phyloP scores from a whole-genome alignment of 441 rosid genomes.

The Raphanus hybrid region DNA sequence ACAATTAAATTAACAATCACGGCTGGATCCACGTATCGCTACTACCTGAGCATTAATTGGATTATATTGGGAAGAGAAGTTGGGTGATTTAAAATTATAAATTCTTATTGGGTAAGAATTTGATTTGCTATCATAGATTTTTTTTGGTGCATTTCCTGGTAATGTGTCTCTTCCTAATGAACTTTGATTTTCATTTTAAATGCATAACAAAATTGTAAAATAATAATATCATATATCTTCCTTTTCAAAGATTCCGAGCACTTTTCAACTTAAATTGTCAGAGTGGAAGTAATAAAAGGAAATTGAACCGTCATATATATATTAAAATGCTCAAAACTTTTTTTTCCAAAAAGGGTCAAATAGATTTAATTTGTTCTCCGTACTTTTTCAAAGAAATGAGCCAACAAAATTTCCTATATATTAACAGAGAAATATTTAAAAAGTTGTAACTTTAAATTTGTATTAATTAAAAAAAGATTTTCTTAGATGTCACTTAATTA shows the following conservation, averaged over 20 bases:
- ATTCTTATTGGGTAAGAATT: not conserved
- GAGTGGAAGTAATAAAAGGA: not conserved
- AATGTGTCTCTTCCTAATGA: conserved; percentile 8
- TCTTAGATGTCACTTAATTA: too few species aligned
- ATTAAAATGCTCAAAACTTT: not conserved
- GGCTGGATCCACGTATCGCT: conserved; percentile 23
- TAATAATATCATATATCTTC: not conserved
- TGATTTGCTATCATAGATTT: not conserved
- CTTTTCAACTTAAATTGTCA: not conserved
- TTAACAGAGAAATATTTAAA: too few species aligned
- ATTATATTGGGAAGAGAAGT: conserved; percentile 6
- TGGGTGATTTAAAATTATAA: not conserved
- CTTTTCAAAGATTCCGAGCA: not conserved
- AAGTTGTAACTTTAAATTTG: too few species aligned
- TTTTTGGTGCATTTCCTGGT: conserved; percentile 11
- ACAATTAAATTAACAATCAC: not conserved
- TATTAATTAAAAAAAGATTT: too few species aligned
- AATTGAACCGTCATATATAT: not conserved
- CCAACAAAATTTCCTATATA: not conserved
- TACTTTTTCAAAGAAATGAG: not conserved
- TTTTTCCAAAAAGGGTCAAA: not conserved
- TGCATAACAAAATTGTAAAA: not conserved
- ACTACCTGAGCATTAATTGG: conserved; percentile 17
- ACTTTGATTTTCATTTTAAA: not conserved
- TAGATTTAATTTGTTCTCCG: not conserved